Percentiles rank a stretch among this genome's conserved stretches.
phyloP scores from a whole-genome alignment of 441 rosid genomes.

The Populus hybrid region DNA sequence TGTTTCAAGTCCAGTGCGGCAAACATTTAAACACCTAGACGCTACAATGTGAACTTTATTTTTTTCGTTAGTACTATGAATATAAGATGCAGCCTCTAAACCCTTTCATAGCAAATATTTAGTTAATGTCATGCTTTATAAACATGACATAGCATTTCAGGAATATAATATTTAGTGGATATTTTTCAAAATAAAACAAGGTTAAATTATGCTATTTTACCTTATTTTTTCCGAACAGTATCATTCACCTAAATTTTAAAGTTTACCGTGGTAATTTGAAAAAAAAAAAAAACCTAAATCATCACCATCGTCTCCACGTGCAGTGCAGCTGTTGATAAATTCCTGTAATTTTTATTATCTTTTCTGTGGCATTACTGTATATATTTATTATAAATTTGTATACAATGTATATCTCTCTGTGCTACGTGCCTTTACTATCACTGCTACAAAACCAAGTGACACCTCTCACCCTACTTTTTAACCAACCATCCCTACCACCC shows the following conservation, averaged over 20 bases:
- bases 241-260: too few relatives aligned
- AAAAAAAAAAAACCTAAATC: too few relatives aligned
- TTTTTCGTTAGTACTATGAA: too few relatives aligned
- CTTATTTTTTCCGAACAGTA: too few relatives aligned
- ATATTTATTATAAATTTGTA: not conserved
- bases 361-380: not conserved
- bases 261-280: too few relatives aligned
- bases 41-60: too few relatives aligned
- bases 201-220: too few relatives aligned
- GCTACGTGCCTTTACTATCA: constrained; percentile 44
- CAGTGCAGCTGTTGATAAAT: constrained; percentile 36
- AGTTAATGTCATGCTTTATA: too few relatives aligned
- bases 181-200: too few relatives aligned
- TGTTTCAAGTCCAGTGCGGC: accelerated
- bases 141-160: accelerated
- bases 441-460: constrained; percentile 14
- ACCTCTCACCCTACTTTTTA: constrained; percentile 13
- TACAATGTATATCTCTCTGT: constrained; percentile 40
- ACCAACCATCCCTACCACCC: constrained; percentile 16
- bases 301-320: constrained; percentile 44
- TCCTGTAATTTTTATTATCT: constrained; percentile 4
- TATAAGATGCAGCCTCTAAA: accelerated
- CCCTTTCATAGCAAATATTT: too few relatives aligned
- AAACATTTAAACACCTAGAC: accelerated
- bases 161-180: accelerated